Evolutionary conservation across 1,284 basidiomycete species (phyloP).

Genomic region (Peniophora sp.): DNA sequence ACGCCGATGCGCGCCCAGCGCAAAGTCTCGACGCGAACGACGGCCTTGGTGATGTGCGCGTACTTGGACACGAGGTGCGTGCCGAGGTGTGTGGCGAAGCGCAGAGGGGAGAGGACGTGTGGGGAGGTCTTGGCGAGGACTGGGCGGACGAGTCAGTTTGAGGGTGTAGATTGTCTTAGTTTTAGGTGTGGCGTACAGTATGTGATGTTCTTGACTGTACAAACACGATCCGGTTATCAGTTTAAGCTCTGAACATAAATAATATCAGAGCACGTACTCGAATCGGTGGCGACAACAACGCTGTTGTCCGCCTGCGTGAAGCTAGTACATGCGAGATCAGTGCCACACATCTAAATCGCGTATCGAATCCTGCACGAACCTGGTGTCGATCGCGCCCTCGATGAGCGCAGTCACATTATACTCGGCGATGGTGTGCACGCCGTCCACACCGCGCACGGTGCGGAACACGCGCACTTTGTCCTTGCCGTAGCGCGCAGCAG

Average conservation of each 20-base stretch:
- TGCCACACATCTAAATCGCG: background rate
- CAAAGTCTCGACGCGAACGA: constrained; percentile 74
- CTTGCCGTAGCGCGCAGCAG: constrained; percentile 73
- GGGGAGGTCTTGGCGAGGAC: constrained; percentile 85
- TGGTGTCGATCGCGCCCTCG: constrained; percentile 72
- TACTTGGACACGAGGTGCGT: constrained; percentile 84
- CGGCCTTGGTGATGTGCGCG: constrained; percentile 67
- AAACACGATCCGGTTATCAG: background rate
- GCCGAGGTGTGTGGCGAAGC: constrained; percentile 83
- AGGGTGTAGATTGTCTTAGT: constrained; percentile 1
- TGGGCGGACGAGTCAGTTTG: constrained; percentile 20
- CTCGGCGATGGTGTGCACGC: constrained; percentile 69
- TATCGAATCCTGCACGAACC: constrained; percentile 29
- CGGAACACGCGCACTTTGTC: constrained; percentile 81
- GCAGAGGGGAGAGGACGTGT: constrained; percentile 74
- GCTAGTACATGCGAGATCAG: constrained; percentile 23
- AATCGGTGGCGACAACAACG: constrained; percentile 83
- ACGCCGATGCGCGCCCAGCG: constrained; percentile 77
- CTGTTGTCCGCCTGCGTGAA: constrained; percentile 83
- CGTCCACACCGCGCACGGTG: constrained; percentile 61
- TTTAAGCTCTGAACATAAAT: constrained; percentile 1
- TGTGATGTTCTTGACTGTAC: constrained; percentile 84
- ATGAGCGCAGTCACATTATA: constrained; percentile 74
- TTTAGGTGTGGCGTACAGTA: constrained; percentile 50
- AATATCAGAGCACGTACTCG: constrained; percentile 43